Evolutionary conservation across 2,329 filamentous ascomycete species (phyloP), one percentile per base, ranked within the genome.

Genomic region (Diaporthe aspalathi): DNA sequence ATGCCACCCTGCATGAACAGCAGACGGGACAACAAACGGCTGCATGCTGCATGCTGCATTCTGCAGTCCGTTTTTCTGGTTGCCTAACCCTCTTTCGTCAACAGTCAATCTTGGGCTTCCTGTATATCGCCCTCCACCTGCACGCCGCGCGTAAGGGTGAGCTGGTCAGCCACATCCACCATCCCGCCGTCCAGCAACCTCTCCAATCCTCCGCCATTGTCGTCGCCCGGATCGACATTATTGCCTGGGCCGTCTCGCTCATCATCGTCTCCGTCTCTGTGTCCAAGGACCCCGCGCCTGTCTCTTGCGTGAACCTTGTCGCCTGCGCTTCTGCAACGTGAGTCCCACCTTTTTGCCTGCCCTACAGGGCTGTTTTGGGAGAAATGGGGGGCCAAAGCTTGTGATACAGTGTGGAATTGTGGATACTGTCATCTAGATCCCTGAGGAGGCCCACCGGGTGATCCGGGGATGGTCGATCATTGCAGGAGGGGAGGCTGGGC

Each of bases 61-160:
- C 43, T 22, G 56, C 17, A 62, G 29, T 24, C 40, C 11, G 45
- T 65, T n/a, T 38, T 20, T 38, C 29, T 56, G 40, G 63, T 45
- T 9, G 6, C 3, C 71, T 71, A 53, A 71, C 43, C 68, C 56
- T 38, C 3, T 50, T 32, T 49, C 43, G 43, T 56, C 17, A 60
- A n/a, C 38, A 79, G 78, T 77, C 76, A 24, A 74, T 80, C 12
- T 74, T 81, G 14, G 76, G 78, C 0, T 67, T 80, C 1, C 68
- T 78, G 20, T 81, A 81, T 67, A 73, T 81, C 45, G 62, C 69
- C n/a, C 72, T 80, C 4, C 78, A 82, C 56, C 16, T 78, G n/a
- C 62, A 76, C 12, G 78, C 79, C 0, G 75, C 80, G 1, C 67
- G 73, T 11, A 74, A 72, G 20, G 73, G 72, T 22, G 73, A 76